Percentiles rank a stretch among this genome's conserved stretches.
Evolutionary conservation across 2,329 filamentous ascomycete genomes (phyloP).

Genomic region (Colletotrichum navitas): DNA sequence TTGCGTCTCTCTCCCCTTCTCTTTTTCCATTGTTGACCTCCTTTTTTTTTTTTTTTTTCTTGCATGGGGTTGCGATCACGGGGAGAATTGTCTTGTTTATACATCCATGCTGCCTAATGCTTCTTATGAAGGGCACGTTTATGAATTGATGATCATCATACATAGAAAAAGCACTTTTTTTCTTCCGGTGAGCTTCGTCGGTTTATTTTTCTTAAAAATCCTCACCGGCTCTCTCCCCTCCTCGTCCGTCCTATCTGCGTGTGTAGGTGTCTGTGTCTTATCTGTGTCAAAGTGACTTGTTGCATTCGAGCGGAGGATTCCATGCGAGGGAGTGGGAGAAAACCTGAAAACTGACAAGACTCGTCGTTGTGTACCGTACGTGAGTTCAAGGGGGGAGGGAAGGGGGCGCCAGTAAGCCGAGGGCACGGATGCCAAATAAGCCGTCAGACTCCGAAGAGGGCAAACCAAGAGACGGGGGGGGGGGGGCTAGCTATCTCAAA

Average conservation of each 20-base stretch:
- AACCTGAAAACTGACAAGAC: slow-evolving; percentile 15
- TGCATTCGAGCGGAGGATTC: background rate
- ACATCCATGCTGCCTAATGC: slow-evolving; percentile 39
- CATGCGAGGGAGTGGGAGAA: background rate
- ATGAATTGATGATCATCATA: slow-evolving; percentile 41
- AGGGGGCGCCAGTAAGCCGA: slow-evolving; percentile 3
- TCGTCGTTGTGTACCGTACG: background rate
- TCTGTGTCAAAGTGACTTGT: background rate
- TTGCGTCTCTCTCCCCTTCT: background rate
- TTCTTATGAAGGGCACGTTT: slow-evolving; percentile 40
- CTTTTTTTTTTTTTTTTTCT: background rate
- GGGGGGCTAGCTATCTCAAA: no score
- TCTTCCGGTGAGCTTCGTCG: slow-evolving; percentile 19
- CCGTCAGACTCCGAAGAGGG: background rate
- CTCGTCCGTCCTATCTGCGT: background rate
- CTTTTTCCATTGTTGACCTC: background rate
- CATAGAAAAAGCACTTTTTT: slow-evolving; percentile 35
- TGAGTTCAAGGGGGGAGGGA: background rate
- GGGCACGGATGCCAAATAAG: slow-evolving; percentile 23
- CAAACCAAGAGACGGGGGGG: background rate
- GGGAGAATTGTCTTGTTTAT: slow-evolving; percentile 20
- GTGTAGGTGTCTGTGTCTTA: background rate
- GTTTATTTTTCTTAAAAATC: slow-evolving; percentile 15
- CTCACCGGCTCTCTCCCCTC: background rate
- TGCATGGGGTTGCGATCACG: slow-evolving; percentile 33